These are phyloP conservation scores for Solanum bulbocastanum DNA, from an alignment of 257 asterid genomes.

Conservation along the genomic window DNA sequence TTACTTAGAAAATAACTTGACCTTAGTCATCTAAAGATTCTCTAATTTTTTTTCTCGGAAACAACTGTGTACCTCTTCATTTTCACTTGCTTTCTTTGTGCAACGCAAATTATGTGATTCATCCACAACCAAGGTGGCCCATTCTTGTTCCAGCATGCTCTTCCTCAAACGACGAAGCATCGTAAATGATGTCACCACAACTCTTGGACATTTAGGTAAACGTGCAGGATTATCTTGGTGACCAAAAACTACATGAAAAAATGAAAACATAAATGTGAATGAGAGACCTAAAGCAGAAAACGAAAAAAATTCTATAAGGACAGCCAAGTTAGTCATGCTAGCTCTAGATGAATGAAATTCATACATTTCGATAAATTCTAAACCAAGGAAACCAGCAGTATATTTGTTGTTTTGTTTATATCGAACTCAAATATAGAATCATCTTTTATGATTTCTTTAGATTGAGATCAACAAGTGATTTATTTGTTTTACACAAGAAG, in stretches of 20 bases:
- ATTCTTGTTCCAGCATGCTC: slow-evolving; percentile 67
- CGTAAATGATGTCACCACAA: slow-evolving; percentile 74
- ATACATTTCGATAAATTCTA: not conserved
- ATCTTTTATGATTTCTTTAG: not conserved
- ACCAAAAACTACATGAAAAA: slow-evolving; percentile 54
- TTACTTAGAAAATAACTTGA: not conserved
- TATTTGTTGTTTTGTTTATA: not conserved
- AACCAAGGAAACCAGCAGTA: not conserved
- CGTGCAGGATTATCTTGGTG: slow-evolving; percentile 71
- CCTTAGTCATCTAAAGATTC: not conserved
- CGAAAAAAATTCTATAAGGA: not conserved
- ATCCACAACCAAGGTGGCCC: slow-evolving; percentile 81
- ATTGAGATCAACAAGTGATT: not conserved
- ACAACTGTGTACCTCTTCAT: slow-evolving; percentile 52
- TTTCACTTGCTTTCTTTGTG: slow-evolving; percentile 55
- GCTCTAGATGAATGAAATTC: not conserved
- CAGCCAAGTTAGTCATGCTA: not conserved
- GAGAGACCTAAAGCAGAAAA: not conserved
- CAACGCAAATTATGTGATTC: slow-evolving; percentile 90
- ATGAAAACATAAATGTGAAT: not conserved
- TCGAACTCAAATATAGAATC: not conserved
- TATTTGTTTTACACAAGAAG: not conserved
- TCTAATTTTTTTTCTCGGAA: not conserved
- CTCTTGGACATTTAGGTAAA: slow-evolving; percentile 56
- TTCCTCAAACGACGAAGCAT: slow-evolving; percentile 81